phyloP scores from a whole-genome alignment of 257 asterid species.

The Parsonsia alboflavescens region DNA sequence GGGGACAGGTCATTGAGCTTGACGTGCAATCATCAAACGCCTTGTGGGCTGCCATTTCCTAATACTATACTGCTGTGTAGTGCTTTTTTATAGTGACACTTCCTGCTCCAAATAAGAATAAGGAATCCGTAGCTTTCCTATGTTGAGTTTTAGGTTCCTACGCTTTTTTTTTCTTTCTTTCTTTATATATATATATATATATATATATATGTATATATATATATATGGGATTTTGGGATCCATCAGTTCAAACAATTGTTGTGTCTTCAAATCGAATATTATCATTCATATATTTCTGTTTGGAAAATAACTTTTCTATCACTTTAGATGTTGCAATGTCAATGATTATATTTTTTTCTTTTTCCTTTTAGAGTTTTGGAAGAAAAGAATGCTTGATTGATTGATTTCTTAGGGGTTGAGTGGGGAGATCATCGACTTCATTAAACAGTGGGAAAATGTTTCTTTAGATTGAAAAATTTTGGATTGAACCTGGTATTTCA shows the following conservation, averaged over 20 bases:
- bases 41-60: background rate
- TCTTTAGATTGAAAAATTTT: background rate
- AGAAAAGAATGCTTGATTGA: background rate
- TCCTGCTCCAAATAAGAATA: constrained; percentile 15
- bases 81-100: background rate
- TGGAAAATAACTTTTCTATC: background rate
- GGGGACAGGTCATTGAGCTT: background rate
- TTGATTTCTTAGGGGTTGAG: background rate
- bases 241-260: background rate
- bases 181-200: too few species aligned
- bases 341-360: background rate
- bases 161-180: background rate
- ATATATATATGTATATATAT: too few species aligned
- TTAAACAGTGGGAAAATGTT: background rate
- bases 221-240: background rate
- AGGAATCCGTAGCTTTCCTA: constrained; percentile 7
- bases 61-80: background rate
- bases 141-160: background rate
- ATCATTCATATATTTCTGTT: background rate
- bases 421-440: background rate
- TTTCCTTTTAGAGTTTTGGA: background rate
- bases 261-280: background rate
- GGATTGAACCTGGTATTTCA: too few species aligned
- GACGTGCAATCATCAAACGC: constrained; percentile 1
- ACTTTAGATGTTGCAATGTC: background rate